These are phyloP conservation scores for Dactylellina haptotyla DNA, from an alignment of 2,329 filamentous ascomycete genomes.

Conservation along the genomic window DNA sequence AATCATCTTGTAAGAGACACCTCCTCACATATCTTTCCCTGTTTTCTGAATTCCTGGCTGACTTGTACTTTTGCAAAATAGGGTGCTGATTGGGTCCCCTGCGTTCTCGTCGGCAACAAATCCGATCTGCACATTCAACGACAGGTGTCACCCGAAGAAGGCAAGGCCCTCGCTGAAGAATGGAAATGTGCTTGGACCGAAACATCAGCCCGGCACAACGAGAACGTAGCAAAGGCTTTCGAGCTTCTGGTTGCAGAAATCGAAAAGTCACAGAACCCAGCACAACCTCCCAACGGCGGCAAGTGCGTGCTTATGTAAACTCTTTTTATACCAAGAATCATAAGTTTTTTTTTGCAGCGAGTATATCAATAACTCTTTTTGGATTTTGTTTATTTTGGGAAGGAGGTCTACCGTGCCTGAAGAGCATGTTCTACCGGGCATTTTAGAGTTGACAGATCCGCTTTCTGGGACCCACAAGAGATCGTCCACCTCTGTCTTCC, in stretches of 20 bases:
- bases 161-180: constrained; percentile 83
- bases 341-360: too few species aligned
- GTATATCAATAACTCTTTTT: too few species aligned
- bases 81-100: constrained; percentile 91
- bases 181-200: constrained; percentile 95
- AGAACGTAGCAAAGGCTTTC: constrained; percentile 91
- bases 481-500: too few species aligned
- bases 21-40: constrained; percentile 10
- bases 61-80: constrained; percentile 60
- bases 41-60: constrained; percentile 3
- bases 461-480: too few species aligned
- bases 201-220: constrained; percentile 90
- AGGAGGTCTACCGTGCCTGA: too few species aligned
- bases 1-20: constrained; percentile 80
- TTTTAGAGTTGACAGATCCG: too few species aligned
- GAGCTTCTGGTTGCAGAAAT: constrained; percentile 94
- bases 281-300: constrained; percentile 79
- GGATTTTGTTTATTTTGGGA: too few species aligned
- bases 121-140: constrained; percentile 93
- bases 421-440: too few species aligned
- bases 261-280: constrained; percentile 91
- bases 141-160: constrained; percentile 86
- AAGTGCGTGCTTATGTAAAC: constrained; percentile 88
- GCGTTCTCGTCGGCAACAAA: constrained; percentile 97
- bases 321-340: background rate